Evolutionary conservation across 208 protist species (phyloP).

Genomic region (Wallacemonas rigidus): DNA sequence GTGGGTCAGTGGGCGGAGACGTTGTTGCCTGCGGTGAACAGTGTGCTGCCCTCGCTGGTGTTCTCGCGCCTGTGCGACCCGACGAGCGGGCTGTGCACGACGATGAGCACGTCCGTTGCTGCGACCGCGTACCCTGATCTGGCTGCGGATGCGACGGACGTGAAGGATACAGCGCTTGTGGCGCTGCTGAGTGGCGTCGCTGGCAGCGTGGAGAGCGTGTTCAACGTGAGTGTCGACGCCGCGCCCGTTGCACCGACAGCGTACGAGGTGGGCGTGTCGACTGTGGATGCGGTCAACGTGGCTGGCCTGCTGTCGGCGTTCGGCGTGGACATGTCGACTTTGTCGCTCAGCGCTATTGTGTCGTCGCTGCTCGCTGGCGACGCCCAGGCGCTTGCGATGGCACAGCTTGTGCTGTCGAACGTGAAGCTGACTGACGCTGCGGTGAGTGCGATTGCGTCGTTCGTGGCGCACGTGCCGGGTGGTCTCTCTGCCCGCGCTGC

Average conservation of each 20-base stretch:
- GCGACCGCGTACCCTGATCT: constrained; percentile 6
- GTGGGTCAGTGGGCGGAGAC: neutral
- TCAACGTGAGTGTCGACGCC: neutral
- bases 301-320: neutral
- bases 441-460: neutral
- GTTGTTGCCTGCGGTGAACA: neutral
- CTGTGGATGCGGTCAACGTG: neutral
- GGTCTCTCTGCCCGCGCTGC: neutral
- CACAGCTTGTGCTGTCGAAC: constrained; percentile 2
- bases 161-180: neutral
- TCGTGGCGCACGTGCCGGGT: neutral
- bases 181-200: constrained; percentile 1
- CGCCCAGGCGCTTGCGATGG: neutral
- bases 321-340: constrained; percentile 9
- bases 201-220: constrained; percentile 4
- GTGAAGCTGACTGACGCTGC: constrained; percentile 8
- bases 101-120: constrained; percentile 4
- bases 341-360: neutral
- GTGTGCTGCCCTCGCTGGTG: constrained; percentile 8
- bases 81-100: constrained; percentile 8
- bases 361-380: constrained; percentile 2
- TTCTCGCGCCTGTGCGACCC: constrained; percentile 1
- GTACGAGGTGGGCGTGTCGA: constrained; percentile 11
- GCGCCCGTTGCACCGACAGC: neutral
- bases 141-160: neutral